Evolutionary conservation across 2,329 filamentous ascomycete species (phyloP).

Genomic region (Aureobasidium sp.): DNA sequence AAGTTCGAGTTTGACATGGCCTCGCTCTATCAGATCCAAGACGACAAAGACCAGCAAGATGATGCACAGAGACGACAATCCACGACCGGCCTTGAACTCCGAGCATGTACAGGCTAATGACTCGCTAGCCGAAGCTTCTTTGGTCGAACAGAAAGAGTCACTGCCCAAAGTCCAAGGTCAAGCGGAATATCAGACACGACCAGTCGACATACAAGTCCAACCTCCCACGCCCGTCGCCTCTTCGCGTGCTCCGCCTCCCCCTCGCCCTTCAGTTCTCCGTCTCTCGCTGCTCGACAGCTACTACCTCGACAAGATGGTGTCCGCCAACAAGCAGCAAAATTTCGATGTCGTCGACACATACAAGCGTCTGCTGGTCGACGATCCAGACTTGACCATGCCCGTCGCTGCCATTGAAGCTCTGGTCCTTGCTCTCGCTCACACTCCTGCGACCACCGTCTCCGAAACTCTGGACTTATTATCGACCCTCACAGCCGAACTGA

Average conservation of each 20-base stretch:
- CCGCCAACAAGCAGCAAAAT: constrained; percentile 8
- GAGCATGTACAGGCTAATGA: background rate
- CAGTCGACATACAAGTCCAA: background rate
- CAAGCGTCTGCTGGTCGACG: constrained; percentile 55
- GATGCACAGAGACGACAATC: background rate
- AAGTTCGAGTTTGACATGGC: too few relatives aligned
- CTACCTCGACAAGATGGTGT: background rate
- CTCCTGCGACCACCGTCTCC: constrained; percentile 77
- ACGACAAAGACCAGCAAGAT: background rate
- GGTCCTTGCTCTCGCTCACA: constrained; percentile 75
- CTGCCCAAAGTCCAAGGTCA: background rate
- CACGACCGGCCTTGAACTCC: background rate
- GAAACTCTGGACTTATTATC: constrained; percentile 86
- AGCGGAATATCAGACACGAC: background rate
- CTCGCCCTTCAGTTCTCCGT: background rate
- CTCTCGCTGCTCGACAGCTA: constrained; percentile 13
- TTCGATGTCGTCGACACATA: constrained; percentile 59
- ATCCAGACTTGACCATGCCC: constrained; percentile 87
- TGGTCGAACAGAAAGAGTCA: background rate
- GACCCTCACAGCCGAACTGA: constrained; percentile 69
- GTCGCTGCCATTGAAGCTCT: constrained; percentile 90
- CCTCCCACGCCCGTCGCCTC: background rate
- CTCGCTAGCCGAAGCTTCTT: constrained; percentile 7
- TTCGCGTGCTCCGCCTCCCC: background rate
- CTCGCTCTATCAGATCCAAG: background rate